Conservation (phyloP, 805 yeast genomes). For the Lipomyces oligophaga region DNA sequence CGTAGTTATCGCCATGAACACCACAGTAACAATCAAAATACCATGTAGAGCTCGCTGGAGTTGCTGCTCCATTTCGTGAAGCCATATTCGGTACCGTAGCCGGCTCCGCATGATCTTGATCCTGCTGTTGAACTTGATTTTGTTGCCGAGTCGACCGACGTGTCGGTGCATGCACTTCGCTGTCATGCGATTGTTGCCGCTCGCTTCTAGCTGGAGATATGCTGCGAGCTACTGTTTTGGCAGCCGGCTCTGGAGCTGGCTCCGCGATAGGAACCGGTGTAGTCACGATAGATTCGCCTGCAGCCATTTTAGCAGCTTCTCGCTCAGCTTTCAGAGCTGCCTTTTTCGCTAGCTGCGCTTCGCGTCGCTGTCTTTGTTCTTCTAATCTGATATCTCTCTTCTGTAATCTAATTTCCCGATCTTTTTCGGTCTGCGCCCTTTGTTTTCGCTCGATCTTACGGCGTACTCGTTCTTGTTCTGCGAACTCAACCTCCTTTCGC, state of each 20-base stretch:
- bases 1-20: conserved; percentile 39
- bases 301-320: neutral
- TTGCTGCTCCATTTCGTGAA: conserved; percentile 2
- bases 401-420: conserved; percentile 20
- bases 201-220: conserved; percentile 18
- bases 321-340: conserved; percentile 16
- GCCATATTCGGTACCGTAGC: conserved; percentile 1
- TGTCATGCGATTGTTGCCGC: conserved; percentile 13
- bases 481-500: conserved; percentile 16
- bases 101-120: conserved; percentile 13
- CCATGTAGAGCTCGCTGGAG: conserved; percentile 35
- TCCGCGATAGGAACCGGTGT: conserved; percentile 5
- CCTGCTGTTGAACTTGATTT: conserved; percentile 6
- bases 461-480: conserved; percentile 21
- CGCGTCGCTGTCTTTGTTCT: conserved; percentile 22
- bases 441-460: conserved; percentile 17
- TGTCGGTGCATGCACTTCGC: conserved; percentile 6
- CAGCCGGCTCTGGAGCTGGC: neutral
- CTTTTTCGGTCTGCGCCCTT: conserved; percentile 12
- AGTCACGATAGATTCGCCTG: conserved; percentile 1
- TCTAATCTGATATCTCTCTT: conserved; percentile 16
- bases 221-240: neutral
- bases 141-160: conserved; percentile 20
- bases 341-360: conserved; percentile 15
- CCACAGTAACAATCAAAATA: conserved; percentile 44